Conservation (phyloP, 352 stramenopile genomes). For the Pythium chondricola region DNA sequence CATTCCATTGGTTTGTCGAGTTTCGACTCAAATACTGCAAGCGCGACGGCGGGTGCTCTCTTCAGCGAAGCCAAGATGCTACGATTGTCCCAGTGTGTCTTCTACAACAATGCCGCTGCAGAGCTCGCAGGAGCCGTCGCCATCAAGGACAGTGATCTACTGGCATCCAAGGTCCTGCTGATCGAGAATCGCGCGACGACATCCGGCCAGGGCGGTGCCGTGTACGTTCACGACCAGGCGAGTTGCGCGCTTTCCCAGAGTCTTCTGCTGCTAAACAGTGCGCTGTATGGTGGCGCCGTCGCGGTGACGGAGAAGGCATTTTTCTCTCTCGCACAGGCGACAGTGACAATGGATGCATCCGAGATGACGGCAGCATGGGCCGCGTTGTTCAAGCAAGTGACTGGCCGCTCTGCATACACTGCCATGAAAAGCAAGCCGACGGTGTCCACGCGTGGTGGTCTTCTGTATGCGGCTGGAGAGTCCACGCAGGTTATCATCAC, state of each 20-base stretch:
- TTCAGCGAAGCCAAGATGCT: background rate
- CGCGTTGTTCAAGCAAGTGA: conserved; percentile 3
- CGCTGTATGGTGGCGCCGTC: conserved; percentile 6
- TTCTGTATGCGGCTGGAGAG: conserved; percentile 28
- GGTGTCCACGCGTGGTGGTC: conserved; percentile 18
- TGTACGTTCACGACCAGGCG: background rate
- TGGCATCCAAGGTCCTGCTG: background rate
- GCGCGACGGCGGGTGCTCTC: background rate
- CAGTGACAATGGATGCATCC: conserved; percentile 1
- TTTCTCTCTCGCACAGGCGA: background rate
- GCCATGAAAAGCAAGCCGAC: background rate
- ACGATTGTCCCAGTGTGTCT: conserved; percentile 1
- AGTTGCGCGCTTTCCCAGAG: background rate
- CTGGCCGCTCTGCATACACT: background rate
- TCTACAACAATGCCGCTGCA: conserved; percentile 12
- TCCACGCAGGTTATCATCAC: conserved; percentile 6
- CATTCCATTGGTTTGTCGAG: background rate
- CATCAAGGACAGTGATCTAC: background rate
- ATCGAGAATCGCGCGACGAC: conserved; percentile 9
- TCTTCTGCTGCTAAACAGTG: conserved; percentile 15
- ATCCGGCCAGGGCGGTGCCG: conserved; percentile 1
- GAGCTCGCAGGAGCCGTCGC: background rate
- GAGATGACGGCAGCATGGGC: background rate
- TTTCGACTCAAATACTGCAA: conserved; percentile 3
- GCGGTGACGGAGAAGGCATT: background rate